Evolutionary conservation across 805 yeast species (phyloP).

Genomic region (Hanseniaspora osmophila): DNA sequence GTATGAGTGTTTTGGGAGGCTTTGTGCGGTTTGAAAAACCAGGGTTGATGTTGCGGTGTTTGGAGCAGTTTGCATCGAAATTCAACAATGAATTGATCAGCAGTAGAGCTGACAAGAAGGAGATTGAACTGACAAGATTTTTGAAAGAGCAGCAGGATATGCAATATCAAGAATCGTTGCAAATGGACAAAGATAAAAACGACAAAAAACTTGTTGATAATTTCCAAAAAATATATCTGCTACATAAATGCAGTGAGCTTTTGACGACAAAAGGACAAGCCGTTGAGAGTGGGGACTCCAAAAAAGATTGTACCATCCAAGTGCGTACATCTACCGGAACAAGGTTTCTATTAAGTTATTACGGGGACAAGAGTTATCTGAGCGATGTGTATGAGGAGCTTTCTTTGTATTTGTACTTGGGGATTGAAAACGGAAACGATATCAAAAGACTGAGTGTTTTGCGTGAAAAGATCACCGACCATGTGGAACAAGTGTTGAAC

Average conservation of each 20-base stretch:
- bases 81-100: constrained; percentile 48
- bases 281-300: background rate
- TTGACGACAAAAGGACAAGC: background rate
- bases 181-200: constrained; percentile 41
- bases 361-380: constrained; percentile 2
- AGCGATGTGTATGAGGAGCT: background rate
- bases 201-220: constrained; percentile 25
- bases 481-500: background rate
- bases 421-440: background rate
- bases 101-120: constrained; percentile 47
- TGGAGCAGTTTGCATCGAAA: constrained; percentile 31
- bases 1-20: constrained; percentile 21
- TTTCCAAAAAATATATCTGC: too few relatives aligned
- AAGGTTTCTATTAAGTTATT: constrained; percentile 16
- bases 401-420: background rate
- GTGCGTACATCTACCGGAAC: constrained; percentile 20
- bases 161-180: constrained; percentile 49
- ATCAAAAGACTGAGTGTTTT: background rate
- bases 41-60: constrained; percentile 21
- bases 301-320: constrained; percentile 15
- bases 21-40: constrained; percentile 9
- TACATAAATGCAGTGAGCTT: too few relatives aligned
- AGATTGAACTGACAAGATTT: constrained; percentile 41
- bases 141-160: constrained; percentile 51
- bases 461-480: background rate